Percentiles rank a stretch among this genome's conserved stretches.
Conservation (phyloP, 2,329 filamentous ascomycete species). For the Herpotrichia juniperi region DNA sequence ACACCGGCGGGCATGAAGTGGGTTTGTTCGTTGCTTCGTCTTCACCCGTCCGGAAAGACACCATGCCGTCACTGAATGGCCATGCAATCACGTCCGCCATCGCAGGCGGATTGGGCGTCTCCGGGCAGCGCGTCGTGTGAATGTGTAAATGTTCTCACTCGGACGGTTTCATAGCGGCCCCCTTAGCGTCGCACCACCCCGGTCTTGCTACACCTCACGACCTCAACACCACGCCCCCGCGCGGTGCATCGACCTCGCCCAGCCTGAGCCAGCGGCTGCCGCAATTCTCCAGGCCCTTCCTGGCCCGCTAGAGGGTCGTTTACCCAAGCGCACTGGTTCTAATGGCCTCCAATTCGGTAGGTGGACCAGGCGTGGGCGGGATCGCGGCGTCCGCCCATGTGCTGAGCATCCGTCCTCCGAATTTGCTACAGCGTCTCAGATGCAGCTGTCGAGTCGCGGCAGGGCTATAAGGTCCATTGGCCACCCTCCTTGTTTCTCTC, state of each 20-base stretch:
- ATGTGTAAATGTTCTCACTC: conserved; percentile 31
- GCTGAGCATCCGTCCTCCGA: conserved; percentile 43
- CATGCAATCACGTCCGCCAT: conserved; percentile 21
- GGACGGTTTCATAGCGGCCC: conserved; percentile 39
- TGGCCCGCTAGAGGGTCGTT: conserved; percentile 33
- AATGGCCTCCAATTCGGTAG: conserved; percentile 34
- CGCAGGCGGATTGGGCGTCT: conserved; percentile 33
- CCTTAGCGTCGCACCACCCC: conserved; percentile 45
- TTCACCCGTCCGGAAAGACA: conserved; percentile 29
- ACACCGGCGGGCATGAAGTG: conserved; percentile 9
- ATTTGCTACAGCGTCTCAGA: conserved; percentile 46
- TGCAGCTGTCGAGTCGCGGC: conserved; percentile 35
- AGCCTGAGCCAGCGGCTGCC: conserved; percentile 37
- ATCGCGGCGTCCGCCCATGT: conserved; percentile 38
- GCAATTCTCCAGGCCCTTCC: conserved; percentile 30
- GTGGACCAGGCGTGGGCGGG: conserved; percentile 39
- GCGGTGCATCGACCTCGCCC: conserved; percentile 23
- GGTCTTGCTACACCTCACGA: conserved; percentile 44
- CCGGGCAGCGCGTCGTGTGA: conserved; percentile 33
- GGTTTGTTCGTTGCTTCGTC: neutral
- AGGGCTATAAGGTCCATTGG: conserved; percentile 47
- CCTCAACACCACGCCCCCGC: conserved; percentile 35
- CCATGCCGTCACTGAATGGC: conserved; percentile 32
- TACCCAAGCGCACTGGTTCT: conserved; percentile 40
- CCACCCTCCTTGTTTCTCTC: conserved; percentile 42